phyloP scores from a whole-genome alignment of 139 green algal genomes.

The Auxenochlorella protothecoides region DNA sequence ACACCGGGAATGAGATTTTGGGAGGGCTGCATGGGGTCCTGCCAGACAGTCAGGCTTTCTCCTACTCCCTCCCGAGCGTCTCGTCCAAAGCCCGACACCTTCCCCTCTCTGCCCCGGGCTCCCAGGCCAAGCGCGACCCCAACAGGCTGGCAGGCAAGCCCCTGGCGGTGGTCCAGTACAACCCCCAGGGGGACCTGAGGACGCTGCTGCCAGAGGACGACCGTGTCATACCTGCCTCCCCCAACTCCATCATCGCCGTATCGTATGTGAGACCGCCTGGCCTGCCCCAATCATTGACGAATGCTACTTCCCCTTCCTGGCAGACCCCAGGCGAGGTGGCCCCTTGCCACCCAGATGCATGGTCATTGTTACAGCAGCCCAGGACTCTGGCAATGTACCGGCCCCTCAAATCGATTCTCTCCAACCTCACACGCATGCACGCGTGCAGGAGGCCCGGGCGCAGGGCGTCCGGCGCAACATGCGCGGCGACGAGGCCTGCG shows the following conservation, averaged over 20 bases:
- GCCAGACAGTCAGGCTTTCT: background rate
- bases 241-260: constrained; percentile 66
- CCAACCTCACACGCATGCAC: background rate
- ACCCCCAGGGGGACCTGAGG: constrained; percentile 37
- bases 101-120: background rate
- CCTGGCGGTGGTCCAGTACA: constrained; percentile 59
- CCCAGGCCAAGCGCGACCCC: constrained; percentile 1
- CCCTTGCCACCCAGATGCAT: no score
- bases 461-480: constrained; percentile 66
- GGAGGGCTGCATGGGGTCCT: background rate
- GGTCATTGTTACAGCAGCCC: no score
- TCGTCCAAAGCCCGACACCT: background rate
- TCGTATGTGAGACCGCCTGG: constrained; percentile 32
- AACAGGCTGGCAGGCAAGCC: constrained; percentile 36
- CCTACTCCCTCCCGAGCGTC: background rate
- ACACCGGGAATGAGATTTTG: no score
- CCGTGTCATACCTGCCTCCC: constrained; percentile 35
- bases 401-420: background rate
- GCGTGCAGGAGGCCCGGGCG: constrained; percentile 20
- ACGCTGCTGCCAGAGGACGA: constrained; percentile 25
- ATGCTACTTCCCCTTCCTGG: no score
- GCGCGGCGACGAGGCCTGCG: constrained; percentile 46
- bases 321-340: no score
- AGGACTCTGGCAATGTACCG: no score
- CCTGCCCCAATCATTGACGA: no score